These are phyloP conservation scores for Hericium coralloides DNA, from an alignment of 768 basidiomycete genomes.

Conservation along the genomic window DNA sequence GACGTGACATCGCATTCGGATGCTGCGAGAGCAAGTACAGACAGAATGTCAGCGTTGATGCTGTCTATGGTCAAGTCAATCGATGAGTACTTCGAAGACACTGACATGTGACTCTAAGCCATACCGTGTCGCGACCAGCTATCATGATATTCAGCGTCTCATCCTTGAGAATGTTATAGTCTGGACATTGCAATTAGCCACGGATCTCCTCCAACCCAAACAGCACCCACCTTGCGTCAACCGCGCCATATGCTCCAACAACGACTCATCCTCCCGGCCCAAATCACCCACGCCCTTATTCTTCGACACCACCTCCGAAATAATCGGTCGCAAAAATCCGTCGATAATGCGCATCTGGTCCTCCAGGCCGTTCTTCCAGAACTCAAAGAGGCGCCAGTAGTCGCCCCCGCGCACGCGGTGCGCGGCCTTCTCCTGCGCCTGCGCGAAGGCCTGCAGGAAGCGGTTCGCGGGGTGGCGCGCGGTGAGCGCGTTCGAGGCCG, in stretches of 20 bases:
- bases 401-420: not conserved
- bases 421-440: not conserved
- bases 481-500: slow-evolving; percentile 14
- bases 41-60: not conserved
- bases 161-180: slow-evolving; percentile 2
- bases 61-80: not conserved
- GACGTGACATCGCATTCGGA: not conserved
- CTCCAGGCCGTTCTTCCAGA: not conserved
- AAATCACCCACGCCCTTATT: not conserved
- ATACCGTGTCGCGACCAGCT: slow-evolving; percentile 20
- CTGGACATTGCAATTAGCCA: not conserved
- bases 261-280: slow-evolving; percentile 26
- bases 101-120: slow-evolving; percentile 20
- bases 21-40: not conserved
- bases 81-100: slow-evolving; percentile 1
- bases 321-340: slow-evolving; percentile 1
- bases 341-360: not conserved
- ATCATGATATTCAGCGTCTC: slow-evolving; percentile 22
- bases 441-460: slow-evolving; percentile 6
- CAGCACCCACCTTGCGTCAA: slow-evolving; percentile 31
- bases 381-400: not conserved
- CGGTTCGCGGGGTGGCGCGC: slow-evolving; percentile 9
- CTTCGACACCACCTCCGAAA: slow-evolving; percentile 6
- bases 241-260: slow-evolving; percentile 48
- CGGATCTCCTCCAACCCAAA: no score